Percentiles rank a stretch among this genome's conserved stretches.
These are phyloP conservation scores for Candida sanyaensis DNA, from an alignment of 1,139 yeast species.

Conservation along the genomic window DNA sequence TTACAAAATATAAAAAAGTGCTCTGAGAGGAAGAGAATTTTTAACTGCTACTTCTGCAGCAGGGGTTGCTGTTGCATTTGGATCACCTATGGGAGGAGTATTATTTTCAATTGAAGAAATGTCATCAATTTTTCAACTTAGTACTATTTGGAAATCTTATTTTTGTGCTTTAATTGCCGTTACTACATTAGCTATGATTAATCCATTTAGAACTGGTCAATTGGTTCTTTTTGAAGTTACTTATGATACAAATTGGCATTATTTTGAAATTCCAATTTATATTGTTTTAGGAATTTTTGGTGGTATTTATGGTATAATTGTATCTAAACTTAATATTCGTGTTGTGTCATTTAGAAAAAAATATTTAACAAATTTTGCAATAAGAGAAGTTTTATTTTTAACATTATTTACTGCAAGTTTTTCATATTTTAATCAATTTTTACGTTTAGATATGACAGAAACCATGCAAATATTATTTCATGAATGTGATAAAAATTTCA, in stretches of 20 bases:
- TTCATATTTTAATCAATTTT: conserved; percentile 81
- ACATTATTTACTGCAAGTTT: conserved; percentile 72
- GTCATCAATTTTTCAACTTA: conserved; percentile 66
- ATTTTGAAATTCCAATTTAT: conserved; percentile 81
- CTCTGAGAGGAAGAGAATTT: conserved; percentile 56
- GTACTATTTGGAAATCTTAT: conserved; percentile 89
- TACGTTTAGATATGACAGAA: conserved; percentile 91
- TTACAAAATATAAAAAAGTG: conserved; percentile 46
- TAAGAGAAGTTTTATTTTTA: conserved; percentile 70
- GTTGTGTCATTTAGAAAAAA: conserved; percentile 79
- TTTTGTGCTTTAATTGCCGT: conserved; percentile 91
- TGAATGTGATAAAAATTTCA: conserved; percentile 63
- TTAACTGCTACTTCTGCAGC: conserved; percentile 84
- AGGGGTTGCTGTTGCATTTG: conserved; percentile 92
- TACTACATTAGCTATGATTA: conserved; percentile 68
- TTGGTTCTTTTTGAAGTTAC: conserved; percentile 87
- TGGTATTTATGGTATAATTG: conserved; percentile 83
- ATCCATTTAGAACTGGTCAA: conserved; percentile 95
- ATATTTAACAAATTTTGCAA: conserved; percentile 57
- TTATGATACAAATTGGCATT: conserved; percentile 85
- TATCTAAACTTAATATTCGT: conserved; percentile 75
- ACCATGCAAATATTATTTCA: conserved; percentile 88
- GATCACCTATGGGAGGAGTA: conserved; percentile 86
- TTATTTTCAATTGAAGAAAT: conserved; percentile 75
- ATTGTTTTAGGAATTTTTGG: conserved; percentile 85